Conservation (phyloP, 768 basidiomycete species). For the Lactarius sanguifluus region DNA sequence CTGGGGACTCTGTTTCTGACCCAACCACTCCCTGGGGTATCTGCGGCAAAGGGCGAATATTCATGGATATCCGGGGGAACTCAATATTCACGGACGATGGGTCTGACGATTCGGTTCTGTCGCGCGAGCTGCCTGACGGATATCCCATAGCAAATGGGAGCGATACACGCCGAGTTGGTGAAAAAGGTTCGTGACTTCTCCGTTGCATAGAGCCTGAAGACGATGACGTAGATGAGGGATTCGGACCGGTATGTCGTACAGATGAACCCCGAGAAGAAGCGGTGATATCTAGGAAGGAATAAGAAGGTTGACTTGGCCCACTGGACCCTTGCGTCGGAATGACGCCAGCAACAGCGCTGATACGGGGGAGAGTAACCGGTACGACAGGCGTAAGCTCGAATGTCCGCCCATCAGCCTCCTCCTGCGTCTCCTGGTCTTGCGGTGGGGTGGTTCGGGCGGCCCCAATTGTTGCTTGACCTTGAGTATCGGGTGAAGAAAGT, state of each 20-base stretch:
- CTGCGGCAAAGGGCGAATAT: slow-evolving; percentile 20
- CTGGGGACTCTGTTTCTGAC: not conserved
- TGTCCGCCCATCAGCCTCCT: not conserved
- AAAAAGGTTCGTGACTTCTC: slow-evolving; percentile 7
- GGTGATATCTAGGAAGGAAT: slow-evolving; percentile 29
- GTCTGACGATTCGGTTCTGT: not conserved
- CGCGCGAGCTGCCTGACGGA: not conserved
- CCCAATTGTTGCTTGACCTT: slow-evolving; percentile 6
- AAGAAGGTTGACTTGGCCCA: slow-evolving; percentile 20
- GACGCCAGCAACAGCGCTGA: slow-evolving; percentile 2
- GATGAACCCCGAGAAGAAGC: slow-evolving; percentile 25
- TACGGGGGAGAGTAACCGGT: slow-evolving; percentile 8
- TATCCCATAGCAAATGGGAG: slow-evolving; percentile 28
- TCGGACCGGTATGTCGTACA: not conserved
- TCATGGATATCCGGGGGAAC: slow-evolving; percentile 20
- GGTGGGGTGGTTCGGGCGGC: not conserved
- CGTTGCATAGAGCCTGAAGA: slow-evolving; percentile 19
- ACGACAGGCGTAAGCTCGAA: slow-evolving; percentile 16
- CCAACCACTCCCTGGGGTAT: slow-evolving; percentile 17
- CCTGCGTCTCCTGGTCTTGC: slow-evolving; percentile 11
- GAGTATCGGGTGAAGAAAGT: slow-evolving; percentile 17
- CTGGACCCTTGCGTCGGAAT: slow-evolving; percentile 1
- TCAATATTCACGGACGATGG: slow-evolving; percentile 2
- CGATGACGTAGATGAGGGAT: slow-evolving; percentile 20
- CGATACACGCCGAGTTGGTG: slow-evolving; percentile 23